A percentile compares a stretch with the other conserved stretches of the same genome.
phyloP scores from a whole-genome alignment of 2,329 filamentous ascomycete genomes.

The Calonectria honghensis region DNA sequence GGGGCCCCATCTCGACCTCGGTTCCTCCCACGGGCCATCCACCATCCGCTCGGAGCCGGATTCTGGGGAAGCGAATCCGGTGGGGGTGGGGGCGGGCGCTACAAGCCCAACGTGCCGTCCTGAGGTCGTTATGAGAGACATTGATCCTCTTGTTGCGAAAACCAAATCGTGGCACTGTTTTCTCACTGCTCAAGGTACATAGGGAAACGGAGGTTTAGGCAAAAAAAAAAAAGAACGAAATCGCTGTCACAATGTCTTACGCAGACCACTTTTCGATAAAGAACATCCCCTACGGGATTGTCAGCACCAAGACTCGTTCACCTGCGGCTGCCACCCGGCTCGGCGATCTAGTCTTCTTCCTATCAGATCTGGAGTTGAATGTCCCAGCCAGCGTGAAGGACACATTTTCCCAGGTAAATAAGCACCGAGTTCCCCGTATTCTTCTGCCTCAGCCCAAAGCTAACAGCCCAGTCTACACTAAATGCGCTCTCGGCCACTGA shows the following conservation, averaged over 20 bases:
- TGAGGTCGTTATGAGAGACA: conserved; percentile 10
- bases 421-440: not conserved
- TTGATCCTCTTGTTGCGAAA: not conserved
- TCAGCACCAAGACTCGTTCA: conserved; percentile 16
- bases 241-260: conserved; percentile 13
- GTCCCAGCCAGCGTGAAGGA: not conserved
- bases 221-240: too few species aligned
- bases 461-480: conserved; percentile 11
- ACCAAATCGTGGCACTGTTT: not conserved
- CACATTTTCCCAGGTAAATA: conserved; percentile 27
- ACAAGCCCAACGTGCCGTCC: not conserved
- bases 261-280: conserved; percentile 34
- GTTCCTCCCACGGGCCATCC: conserved; percentile 14
- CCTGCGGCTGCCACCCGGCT: conserved; percentile 33
- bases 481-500: conserved; percentile 29
- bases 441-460: not conserved
- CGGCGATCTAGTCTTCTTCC: conserved; percentile 28
- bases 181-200: not conserved
- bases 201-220: not conserved
- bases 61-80: conserved; percentile 13
- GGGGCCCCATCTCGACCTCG: conserved; percentile 18
- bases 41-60: conserved; percentile 11
- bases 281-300: conserved; percentile 37
- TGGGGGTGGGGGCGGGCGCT: conserved; percentile 32
- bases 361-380: conserved; percentile 24